These are phyloP conservation scores for Fusarium multiceps DNA, from an alignment of 2,329 filamentous ascomycete genomes.

Conservation along the genomic window DNA sequence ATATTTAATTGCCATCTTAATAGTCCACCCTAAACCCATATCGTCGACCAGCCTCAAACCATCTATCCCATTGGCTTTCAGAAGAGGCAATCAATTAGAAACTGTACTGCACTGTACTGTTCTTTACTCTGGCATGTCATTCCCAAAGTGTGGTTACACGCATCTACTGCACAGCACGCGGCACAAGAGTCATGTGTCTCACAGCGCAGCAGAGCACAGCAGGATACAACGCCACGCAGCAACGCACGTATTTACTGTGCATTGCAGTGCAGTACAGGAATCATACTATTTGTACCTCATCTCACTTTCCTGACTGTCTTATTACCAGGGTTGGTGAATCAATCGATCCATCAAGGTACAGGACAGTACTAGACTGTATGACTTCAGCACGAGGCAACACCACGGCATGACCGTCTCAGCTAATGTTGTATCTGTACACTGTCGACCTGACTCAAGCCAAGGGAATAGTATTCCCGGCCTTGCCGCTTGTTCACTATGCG, in stretches of 20 bases:
- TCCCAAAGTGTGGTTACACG: constrained; percentile 30
- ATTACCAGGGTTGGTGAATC: neutral
- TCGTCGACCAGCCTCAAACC: neutral
- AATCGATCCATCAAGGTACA: neutral
- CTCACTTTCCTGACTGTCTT: neutral
- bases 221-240: neutral
- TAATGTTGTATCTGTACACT: constrained; percentile 1
- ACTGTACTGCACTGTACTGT: neutral
- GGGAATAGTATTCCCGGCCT: neutral
- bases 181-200: constrained; percentile 13
- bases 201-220: neutral
- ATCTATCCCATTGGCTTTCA: neutral
- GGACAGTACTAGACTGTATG: neutral
- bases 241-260: neutral
- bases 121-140: neutral
- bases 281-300: neutral
- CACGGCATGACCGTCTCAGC: neutral
- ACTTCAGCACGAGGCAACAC: neutral
- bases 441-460: neutral
- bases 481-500: constrained; percentile 1
- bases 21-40: neutral
- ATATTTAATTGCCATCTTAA: neutral
- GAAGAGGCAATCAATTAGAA: neutral
- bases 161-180: constrained; percentile 7
- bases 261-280: neutral